Percentiles rank a stretch among this genome's conserved stretches.
Evolutionary conservation across 805 yeast genomes (phyloP).

Genomic region (Zygosaccharomyces kombuchaensis): DNA sequence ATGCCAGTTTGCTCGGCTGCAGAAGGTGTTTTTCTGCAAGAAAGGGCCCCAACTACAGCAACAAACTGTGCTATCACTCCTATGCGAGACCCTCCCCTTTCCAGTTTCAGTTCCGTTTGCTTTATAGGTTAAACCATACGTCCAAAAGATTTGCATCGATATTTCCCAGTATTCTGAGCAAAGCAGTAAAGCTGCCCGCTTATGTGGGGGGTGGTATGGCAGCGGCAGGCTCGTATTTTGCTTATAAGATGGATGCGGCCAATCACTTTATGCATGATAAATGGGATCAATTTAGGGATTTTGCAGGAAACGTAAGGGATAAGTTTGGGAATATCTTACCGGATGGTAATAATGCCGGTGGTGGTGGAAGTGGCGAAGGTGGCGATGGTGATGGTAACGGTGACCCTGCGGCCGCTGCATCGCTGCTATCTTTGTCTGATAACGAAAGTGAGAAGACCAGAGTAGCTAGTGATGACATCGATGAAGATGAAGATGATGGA

Average conservation of each 20-base stretch:
- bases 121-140: slow-evolving; percentile 14
- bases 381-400: slow-evolving; percentile 53
- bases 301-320: slow-evolving; percentile 52
- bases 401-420: slow-evolving; percentile 44
- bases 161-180: slow-evolving; percentile 52
- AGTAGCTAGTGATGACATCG: slow-evolving; percentile 32
- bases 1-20: background rate
- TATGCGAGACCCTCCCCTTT: slow-evolving; percentile 21
- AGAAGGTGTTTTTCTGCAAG: slow-evolving; percentile 3
- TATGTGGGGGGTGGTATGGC: slow-evolving; percentile 87
- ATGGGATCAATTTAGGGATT: slow-evolving; percentile 56
- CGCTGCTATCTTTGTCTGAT: slow-evolving; percentile 31
- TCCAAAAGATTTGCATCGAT: slow-evolving; percentile 29
- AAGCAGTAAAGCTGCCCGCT: slow-evolving; percentile 63
- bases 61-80: slow-evolving; percentile 20
- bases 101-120: slow-evolving; percentile 17
- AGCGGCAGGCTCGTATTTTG: slow-evolving; percentile 90
- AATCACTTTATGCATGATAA: slow-evolving; percentile 64
- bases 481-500: slow-evolving; percentile 50
- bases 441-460: slow-evolving; percentile 38
- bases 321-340: slow-evolving; percentile 28
- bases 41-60: background rate
- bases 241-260: slow-evolving; percentile 89
- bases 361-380: slow-evolving; percentile 29
- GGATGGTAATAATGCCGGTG: slow-evolving; percentile 17